Evolutionary conservation across 306 rosid species (phyloP).

Genomic region (Erythrophleum fordii): DNA sequence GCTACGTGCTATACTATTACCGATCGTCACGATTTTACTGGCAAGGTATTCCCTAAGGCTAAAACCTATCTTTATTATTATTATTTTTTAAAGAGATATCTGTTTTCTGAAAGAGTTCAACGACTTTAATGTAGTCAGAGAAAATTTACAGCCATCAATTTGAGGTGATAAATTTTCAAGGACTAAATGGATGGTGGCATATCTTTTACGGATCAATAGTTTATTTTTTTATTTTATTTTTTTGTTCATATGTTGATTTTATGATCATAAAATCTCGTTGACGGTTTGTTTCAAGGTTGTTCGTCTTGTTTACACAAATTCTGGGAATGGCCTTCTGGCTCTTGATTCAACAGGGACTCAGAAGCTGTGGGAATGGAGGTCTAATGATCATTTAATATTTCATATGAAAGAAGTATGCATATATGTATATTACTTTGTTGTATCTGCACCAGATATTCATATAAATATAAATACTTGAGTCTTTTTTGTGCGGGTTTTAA

Average conservation of each 20-base stretch:
- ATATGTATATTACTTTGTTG: background rate
- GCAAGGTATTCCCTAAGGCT: constrained; percentile 53
- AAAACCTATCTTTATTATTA: too few species aligned
- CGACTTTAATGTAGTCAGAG: too few species aligned
- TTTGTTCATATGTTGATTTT: constrained; percentile 11
- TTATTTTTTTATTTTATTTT: too few species aligned
- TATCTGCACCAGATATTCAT: background rate
- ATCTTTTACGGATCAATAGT: too few species aligned
- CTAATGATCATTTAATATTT: constrained; percentile 50
- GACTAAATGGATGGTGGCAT: too few species aligned
- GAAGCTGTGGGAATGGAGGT: constrained; percentile 73
- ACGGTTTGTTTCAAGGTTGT: constrained; percentile 53
- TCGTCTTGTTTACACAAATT: constrained; percentile 65
- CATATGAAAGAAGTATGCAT: constrained; percentile 52
- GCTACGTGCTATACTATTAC: constrained; percentile 51
- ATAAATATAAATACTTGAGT: constrained; percentile 3
- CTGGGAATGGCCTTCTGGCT: constrained; percentile 69
- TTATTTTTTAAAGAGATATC: too few species aligned
- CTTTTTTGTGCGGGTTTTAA: background rate
- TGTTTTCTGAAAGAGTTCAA: too few species aligned
- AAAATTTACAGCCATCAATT: too few species aligned
- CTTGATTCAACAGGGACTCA: constrained; percentile 71
- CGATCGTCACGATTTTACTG: constrained; percentile 36
- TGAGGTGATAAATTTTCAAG: too few species aligned
- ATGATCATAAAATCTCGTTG: constrained; percentile 4